Conservation (phyloP, 257 asterid species). For the Petunia secreta region DNA sequence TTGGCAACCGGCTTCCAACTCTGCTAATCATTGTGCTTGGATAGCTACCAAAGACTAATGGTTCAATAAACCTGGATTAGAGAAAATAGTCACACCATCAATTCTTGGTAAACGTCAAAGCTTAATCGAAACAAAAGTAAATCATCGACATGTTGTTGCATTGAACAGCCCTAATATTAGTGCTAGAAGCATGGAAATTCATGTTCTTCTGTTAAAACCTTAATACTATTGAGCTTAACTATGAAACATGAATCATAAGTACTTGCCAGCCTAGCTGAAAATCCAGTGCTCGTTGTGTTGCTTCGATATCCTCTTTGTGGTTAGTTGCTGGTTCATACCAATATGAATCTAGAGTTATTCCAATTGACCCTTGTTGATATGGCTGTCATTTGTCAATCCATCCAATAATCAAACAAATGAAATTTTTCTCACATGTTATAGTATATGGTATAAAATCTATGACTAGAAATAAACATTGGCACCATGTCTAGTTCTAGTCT, state of each 20-base stretch:
- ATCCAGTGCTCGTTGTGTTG: constrained; percentile 68
- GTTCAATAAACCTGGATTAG: constrained; percentile 71
- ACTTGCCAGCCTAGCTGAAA: constrained; percentile 77
- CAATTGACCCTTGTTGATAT: constrained; percentile 64
- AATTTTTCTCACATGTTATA: background rate
- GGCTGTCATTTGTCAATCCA: constrained; percentile 42
- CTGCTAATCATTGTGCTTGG: constrained; percentile 71
- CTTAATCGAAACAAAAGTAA: background rate
- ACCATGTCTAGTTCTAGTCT: background rate
- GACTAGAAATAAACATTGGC: too few relatives aligned
- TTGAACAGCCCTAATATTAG: too few relatives aligned
- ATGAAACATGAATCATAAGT: background rate
- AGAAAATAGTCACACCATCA: background rate
- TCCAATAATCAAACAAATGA: too few relatives aligned
- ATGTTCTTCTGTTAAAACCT: too few relatives aligned
- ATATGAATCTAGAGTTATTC: constrained; percentile 64
- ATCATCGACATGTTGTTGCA: too few relatives aligned
- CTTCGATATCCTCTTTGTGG: constrained; percentile 55
- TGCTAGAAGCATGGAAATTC: too few relatives aligned
- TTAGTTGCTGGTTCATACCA: constrained; percentile 73
- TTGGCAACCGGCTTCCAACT: constrained; percentile 63
- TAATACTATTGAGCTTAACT: background rate
- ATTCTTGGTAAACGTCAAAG: background rate
- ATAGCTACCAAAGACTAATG: constrained; percentile 73
- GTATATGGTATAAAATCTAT: background rate